Conservation (phyloP, 495 filamentous ascomycete genomes). For the Tuber magnatum region DNA sequence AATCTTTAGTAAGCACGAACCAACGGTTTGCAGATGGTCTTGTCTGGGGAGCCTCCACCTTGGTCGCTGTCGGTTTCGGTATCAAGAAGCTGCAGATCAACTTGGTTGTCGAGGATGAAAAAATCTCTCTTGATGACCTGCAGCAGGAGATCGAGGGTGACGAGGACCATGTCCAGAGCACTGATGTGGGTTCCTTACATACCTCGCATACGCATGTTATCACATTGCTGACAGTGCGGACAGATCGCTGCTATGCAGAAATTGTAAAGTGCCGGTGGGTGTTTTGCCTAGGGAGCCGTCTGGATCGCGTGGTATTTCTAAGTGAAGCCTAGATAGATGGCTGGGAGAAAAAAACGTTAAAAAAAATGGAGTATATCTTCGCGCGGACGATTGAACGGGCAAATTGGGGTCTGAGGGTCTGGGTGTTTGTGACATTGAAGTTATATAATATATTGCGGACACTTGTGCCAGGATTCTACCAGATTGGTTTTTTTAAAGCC, state of each 20-base stretch:
- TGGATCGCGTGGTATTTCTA: constrained; percentile 1
- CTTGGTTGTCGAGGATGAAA: constrained; percentile 94
- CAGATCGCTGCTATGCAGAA: constrained; percentile 74
- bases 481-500: not conserved
- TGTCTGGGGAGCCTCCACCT: constrained; percentile 88
- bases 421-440: not conserved
- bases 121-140: constrained; percentile 80
- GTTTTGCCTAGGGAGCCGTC: not conserved
- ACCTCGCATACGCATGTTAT: constrained; percentile 11
- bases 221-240: constrained; percentile 32
- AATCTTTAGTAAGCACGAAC: not conserved
- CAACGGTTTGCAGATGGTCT: constrained; percentile 57
- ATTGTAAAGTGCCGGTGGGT: constrained; percentile 53
- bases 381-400: not conserved
- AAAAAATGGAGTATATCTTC: not conserved
- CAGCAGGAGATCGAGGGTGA: constrained; percentile 77
- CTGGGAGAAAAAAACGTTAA: not conserved
- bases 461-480: not conserved
- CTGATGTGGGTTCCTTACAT: constrained; percentile 56
- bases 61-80: constrained; percentile 86
- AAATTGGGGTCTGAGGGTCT: not conserved
- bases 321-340: constrained; percentile 20
- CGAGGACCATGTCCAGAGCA: constrained; percentile 96
- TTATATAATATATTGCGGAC: not conserved
- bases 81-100: constrained; percentile 99